Conservation (phyloP, 371 early-diverging fungal genomes). For the Blastocladiella emersonii region DNA sequence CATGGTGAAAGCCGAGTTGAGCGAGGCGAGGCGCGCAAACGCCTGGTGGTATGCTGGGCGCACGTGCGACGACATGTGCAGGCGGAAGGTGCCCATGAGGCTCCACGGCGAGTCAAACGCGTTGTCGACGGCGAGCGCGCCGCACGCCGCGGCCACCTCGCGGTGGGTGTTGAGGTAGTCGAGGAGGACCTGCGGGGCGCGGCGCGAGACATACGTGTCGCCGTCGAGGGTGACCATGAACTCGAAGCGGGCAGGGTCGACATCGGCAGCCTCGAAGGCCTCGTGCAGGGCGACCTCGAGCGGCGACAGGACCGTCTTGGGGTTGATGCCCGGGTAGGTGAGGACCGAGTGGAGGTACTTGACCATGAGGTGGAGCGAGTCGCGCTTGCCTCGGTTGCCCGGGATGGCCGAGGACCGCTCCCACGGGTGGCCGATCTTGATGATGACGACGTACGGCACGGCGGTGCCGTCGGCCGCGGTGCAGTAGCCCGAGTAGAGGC, state of each 20-base stretch:
- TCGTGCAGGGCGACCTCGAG: neutral
- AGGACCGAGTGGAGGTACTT: neutral
- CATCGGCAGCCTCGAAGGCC: neutral
- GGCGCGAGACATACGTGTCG: neutral
- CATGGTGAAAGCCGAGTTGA: neutral
- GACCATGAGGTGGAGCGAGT: neutral
- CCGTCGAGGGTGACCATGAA: neutral
- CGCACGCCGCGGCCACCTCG: neutral
- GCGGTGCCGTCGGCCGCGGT: neutral
- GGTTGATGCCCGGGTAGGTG: neutral
- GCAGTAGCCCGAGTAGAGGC: neutral
- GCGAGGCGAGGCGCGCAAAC: neutral
- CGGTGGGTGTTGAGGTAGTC: neutral
- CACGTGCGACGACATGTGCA: neutral
- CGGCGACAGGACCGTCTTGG: neutral
- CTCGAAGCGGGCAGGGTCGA: neutral
- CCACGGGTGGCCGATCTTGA: constrained; percentile 1
- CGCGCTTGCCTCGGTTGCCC: constrained; percentile 6
- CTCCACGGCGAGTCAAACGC: neutral
- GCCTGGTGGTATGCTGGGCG: neutral
- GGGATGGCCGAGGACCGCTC: neutral
- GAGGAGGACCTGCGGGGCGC: neutral
- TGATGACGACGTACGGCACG: constrained; percentile 1
- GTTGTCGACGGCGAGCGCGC: neutral
- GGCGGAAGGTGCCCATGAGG: neutral